Evolutionary conservation across 805 yeast species (phyloP), one percentile per base, ranked within the genome.

Genomic region (Yarrowia porcina): DNA sequence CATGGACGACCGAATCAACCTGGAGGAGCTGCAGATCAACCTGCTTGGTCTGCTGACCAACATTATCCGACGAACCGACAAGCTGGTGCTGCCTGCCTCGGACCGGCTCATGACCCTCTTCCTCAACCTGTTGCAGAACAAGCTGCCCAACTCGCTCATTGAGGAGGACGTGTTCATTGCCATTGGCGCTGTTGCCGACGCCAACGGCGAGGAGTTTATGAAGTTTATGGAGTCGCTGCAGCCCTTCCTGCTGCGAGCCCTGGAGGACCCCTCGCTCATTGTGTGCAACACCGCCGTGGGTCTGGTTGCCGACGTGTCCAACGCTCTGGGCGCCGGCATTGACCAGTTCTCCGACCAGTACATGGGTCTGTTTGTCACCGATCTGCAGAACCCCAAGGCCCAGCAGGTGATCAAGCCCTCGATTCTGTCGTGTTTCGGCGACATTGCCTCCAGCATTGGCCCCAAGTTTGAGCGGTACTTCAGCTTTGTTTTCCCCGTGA

Each of bases 91-190:
- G 10, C 73, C 82, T 27, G 96, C 88, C 12, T 81, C 97, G 12
- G 97, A 93, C 74, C 82, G 80, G 71, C 80, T 94, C 72, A 92
- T 93, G 97, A 83, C 84, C 54, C 78, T 90, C 73, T 87, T 93
- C 70, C 77, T 92, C 71, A 86, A 83, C 70, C 78, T 94, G 70
- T 79, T 94, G 71, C 82, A 82, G 82, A 84, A 71, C 68, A 79
- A 77, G 75, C 77, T 77, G 69, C 84, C 87, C 54, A 86, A 86
- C 74, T 84, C 96, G 10, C 76, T 90, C 57, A 86, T 93, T 62
- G 99, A 94, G 74, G 99, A 94, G 76, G 99, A 94, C 73, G 85
- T 94, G 9, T 89, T 91, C 74, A 89, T 90, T 72, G 96, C 97
- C 15, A 84, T 94, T 67, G 88, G 97, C 35, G 89, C 98, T 0